These are phyloP conservation scores for Chlorophyllum brunneum DNA, from an alignment of 768 basidiomycete species.

Conservation along the genomic window DNA sequence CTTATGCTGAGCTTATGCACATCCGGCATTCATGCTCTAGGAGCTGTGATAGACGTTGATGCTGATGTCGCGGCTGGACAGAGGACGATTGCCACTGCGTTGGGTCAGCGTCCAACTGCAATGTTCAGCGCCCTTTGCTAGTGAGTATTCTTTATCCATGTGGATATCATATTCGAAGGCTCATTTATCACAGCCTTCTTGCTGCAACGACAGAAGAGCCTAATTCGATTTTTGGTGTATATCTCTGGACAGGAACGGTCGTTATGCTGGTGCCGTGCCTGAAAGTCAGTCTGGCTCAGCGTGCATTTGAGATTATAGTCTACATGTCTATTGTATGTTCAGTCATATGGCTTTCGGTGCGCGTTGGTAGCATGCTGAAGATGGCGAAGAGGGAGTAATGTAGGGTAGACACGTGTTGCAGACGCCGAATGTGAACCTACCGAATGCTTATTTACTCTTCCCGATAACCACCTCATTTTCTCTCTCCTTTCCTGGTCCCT, in stretches of 20 bases:
- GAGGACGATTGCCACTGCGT: slow-evolving; percentile 14
- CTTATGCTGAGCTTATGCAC: slow-evolving; percentile 15
- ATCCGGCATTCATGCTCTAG: slow-evolving; percentile 15
- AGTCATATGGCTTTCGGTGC: slow-evolving; percentile 8
- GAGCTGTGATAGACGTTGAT: slow-evolving; percentile 15
- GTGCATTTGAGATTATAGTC: slow-evolving; percentile 10
- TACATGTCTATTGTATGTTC: slow-evolving; percentile 9
- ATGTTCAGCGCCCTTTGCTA: slow-evolving; percentile 15
- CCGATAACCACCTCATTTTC: background rate
- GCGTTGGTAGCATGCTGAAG: background rate
- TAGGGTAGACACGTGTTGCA: background rate
- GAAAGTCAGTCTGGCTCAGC: slow-evolving; percentile 8
- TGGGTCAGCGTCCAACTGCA: slow-evolving; percentile 12
- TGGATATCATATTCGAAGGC: background rate
- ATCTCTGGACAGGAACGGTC: slow-evolving; percentile 6
- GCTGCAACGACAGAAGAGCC: slow-evolving; percentile 8
- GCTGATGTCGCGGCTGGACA: slow-evolving; percentile 14
- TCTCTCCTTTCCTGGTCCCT: slow-evolving; percentile 9
- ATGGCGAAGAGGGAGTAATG: slow-evolving; percentile 2
- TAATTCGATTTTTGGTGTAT: slow-evolving; percentile 13
- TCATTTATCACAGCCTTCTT: background rate
- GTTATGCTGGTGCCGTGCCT: slow-evolving; percentile 14
- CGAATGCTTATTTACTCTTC: background rate
- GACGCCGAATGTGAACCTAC: background rate
- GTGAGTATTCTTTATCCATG: slow-evolving; percentile 6